Conservation (phyloP, 345 rosid genomes). For the Firmiana major region DNA sequence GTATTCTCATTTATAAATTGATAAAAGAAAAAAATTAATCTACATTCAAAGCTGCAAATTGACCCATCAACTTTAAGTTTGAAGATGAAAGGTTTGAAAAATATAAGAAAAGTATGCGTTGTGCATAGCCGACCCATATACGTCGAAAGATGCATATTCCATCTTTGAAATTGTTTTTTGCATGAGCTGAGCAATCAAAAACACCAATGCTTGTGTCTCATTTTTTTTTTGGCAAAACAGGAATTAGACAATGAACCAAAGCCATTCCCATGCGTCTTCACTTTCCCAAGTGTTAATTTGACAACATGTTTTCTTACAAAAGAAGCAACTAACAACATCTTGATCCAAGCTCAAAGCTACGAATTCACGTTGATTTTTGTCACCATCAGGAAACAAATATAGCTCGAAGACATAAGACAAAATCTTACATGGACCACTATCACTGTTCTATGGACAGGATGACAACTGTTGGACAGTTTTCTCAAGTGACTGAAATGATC, state of each 20-base stretch:
- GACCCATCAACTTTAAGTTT: not conserved
- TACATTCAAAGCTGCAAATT: not conserved
- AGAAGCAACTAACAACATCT: not conserved
- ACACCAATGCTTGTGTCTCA: too few relatives aligned
- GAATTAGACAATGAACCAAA: not conserved
- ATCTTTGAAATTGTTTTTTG: not conserved
- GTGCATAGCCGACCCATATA: not conserved
- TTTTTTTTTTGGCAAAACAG: not conserved
- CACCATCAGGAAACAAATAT: not conserved
- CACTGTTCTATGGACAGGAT: not conserved
- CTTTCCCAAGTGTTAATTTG: not conserved
- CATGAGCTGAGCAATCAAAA: too few relatives aligned
- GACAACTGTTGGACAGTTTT: not conserved
- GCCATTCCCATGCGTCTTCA: too few relatives aligned
- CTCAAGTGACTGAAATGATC: not conserved
- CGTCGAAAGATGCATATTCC: not conserved
- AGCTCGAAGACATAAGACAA: not conserved
- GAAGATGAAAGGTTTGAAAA: not conserved
- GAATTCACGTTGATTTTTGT: slow-evolving; percentile 7
- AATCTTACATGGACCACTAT: not conserved
- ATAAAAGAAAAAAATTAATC: not conserved
- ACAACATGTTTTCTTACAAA: not conserved
- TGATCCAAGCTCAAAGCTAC: not conserved
- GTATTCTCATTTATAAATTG: too few relatives aligned
- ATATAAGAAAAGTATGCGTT: not conserved